These are phyloP conservation scores for Fusarium staphyleae DNA, from an alignment of 2,329 filamentous ascomycete genomes.

Conservation along the genomic window DNA sequence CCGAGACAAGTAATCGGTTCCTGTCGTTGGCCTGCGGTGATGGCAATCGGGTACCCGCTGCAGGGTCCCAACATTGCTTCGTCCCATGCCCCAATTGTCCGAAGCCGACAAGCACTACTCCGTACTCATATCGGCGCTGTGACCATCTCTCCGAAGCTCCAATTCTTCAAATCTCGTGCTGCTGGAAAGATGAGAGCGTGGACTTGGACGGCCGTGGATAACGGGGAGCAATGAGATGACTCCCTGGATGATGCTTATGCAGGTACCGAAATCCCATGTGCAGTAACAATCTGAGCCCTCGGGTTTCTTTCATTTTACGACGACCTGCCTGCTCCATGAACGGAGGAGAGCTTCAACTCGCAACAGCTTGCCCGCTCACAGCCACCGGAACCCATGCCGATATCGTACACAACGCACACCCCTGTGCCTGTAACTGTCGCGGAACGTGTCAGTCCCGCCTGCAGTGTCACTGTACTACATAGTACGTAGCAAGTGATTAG, in stretches of 20 bases:
- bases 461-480: slow-evolving; percentile 15
- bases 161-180: neutral
- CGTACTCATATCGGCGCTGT: too few species aligned
- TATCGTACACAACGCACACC: slow-evolving; percentile 19
- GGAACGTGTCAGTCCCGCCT: slow-evolving; percentile 18
- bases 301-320: slow-evolving; percentile 7
- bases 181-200: slow-evolving; percentile 18
- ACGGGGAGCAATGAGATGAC: slow-evolving; percentile 24
- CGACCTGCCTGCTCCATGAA: neutral
- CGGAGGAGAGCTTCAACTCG: slow-evolving; percentile 9
- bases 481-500: too few species aligned
- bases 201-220: slow-evolving; percentile 1
- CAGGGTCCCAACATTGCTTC: slow-evolving; percentile 32
- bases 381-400: slow-evolving; percentile 24
- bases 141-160: slow-evolving; percentile 26
- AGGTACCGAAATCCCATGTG: slow-evolving; percentile 31
- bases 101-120: slow-evolving; percentile 34
- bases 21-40: slow-evolving; percentile 10
- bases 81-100: slow-evolving; percentile 25
- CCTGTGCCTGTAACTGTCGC: slow-evolving; percentile 23
- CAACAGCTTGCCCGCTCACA: slow-evolving; percentile 23
- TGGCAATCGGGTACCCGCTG: slow-evolving; percentile 28
- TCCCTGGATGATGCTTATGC: slow-evolving; percentile 32
- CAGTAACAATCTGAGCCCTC: slow-evolving; percentile 14
- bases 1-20: slow-evolving; percentile 13